phyloP scores from a whole-genome alignment of 1,284 basidiomycete genomes.

The Cryptococcus floricola region DNA sequence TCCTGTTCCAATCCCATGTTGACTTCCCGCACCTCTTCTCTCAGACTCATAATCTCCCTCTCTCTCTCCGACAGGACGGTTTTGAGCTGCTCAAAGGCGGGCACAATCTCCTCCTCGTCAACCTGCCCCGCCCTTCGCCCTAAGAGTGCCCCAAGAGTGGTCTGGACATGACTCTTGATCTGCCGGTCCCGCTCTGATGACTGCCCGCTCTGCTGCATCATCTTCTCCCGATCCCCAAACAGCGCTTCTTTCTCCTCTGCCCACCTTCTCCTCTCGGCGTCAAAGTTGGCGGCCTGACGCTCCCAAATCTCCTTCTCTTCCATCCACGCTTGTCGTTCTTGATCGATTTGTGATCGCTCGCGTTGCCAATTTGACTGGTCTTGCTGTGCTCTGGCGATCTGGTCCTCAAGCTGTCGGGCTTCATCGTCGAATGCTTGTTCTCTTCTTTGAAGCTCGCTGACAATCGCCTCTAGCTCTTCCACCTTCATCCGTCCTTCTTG shows the following conservation, averaged over 20 bases:
- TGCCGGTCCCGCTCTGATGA: slow-evolving; percentile 47
- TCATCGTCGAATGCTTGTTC: slow-evolving; percentile 40
- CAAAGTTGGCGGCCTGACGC: slow-evolving; percentile 5
- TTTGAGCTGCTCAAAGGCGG: not conserved
- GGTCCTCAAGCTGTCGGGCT: slow-evolving; percentile 22
- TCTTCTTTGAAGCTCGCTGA: slow-evolving; percentile 38
- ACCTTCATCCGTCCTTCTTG: slow-evolving; percentile 19
- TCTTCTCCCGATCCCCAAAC: slow-evolving; percentile 17
- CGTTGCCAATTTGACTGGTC: slow-evolving; percentile 54
- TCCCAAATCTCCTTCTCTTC: slow-evolving; percentile 22
- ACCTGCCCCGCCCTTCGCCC: slow-evolving; percentile 18
- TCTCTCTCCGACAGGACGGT: not conserved
- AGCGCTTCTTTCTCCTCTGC: slow-evolving; percentile 20
- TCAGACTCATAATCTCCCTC: slow-evolving; percentile 16
- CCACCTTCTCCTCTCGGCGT: slow-evolving; percentile 9
- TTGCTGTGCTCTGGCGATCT: slow-evolving; percentile 52
- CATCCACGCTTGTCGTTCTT: slow-evolving; percentile 27
- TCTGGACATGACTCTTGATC: slow-evolving; percentile 37
- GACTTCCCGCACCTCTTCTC: slow-evolving; percentile 50
- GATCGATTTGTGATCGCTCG: slow-evolving; percentile 36
- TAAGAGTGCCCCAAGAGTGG: slow-evolving; percentile 41
- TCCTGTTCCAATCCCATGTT: slow-evolving; percentile 57
- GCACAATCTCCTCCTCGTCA: slow-evolving; percentile 18
- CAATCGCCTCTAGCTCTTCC: slow-evolving; percentile 40
- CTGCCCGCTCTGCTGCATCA: slow-evolving; percentile 16